Evolutionary conservation across 768 basidiomycete genomes (phyloP).

Genomic region (Pulveroboletus sp.): DNA sequence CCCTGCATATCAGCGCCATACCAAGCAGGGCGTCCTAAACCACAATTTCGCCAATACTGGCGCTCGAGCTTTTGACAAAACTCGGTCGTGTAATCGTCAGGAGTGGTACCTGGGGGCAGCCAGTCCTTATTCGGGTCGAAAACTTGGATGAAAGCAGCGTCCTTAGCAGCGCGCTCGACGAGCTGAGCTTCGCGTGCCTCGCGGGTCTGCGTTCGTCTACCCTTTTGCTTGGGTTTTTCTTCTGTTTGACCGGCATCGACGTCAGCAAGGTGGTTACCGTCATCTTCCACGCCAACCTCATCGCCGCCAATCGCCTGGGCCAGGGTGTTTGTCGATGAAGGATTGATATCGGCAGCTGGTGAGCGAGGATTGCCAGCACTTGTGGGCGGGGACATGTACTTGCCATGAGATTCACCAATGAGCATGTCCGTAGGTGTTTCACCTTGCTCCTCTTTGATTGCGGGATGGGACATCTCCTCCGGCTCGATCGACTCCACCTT

Average conservation of each 20-base stretch:
- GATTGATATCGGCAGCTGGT: constrained; percentile 15
- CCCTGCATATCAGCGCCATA: constrained; percentile 97
- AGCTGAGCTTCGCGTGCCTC: constrained; percentile 44
- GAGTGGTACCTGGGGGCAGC: constrained; percentile 69
- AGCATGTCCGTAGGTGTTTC: constrained; percentile 6
- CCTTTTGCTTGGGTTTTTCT: constrained; percentile 36
- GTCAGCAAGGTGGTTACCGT: constrained; percentile 8
- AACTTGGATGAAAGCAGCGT: constrained; percentile 54
- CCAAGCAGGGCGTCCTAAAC: constrained; percentile 88
- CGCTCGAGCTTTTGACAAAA: constrained; percentile 86
- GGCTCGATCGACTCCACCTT: constrained; percentile 44
- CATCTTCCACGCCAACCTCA: constrained; percentile 14
- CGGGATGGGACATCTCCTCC: constrained; percentile 28
- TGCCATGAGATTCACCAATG: constrained; percentile 1
- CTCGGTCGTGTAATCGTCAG: constrained; percentile 80
- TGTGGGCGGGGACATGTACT: constrained; percentile 27
- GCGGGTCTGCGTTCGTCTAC: constrained; percentile 40
- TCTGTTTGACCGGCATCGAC: constrained; percentile 25
- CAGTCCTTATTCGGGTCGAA: constrained; percentile 75
- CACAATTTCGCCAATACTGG: constrained; percentile 88
- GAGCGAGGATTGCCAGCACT: constrained; percentile 22
- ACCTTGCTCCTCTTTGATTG: constrained; percentile 44
- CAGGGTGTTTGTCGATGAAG: background rate
- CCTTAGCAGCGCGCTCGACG: constrained; percentile 40
- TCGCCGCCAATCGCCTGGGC: constrained; percentile 6